phyloP scores from a whole-genome alignment of 176 grass and related monocot genomes.

The Thinopyrum elongatum region DNA sequence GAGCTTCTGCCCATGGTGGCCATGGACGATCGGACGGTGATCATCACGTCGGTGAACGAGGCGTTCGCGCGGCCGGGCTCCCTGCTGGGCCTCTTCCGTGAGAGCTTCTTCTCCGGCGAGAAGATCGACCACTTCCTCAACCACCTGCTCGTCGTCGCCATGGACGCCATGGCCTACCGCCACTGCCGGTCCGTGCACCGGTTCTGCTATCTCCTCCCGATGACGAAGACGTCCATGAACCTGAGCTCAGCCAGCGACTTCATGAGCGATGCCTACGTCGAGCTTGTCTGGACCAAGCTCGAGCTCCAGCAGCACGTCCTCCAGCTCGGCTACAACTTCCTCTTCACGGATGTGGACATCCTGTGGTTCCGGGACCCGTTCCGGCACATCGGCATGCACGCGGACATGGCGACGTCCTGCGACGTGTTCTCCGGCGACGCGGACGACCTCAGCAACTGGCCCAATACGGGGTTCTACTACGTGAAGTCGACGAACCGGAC shows the following conservation, averaged over 20 bases:
- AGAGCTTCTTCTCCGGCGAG: conserved; percentile 56
- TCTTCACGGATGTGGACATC: conserved; percentile 62
- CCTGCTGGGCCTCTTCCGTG: conserved; percentile 52
- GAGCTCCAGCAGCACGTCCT: conserved; percentile 48
- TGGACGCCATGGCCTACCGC: conserved; percentile 31
- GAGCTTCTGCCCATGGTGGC: conserved; percentile 38
- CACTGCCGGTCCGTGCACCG: conserved; percentile 51
- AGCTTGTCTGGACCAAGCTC: conserved; percentile 60
- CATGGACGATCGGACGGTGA: conserved; percentile 41
- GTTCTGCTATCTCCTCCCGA: conserved; percentile 54
- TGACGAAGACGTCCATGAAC: not conserved
- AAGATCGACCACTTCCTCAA: conserved; percentile 28
- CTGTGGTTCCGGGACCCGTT: conserved; percentile 63
- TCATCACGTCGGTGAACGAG: conserved; percentile 57
- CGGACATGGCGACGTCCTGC: conserved; percentile 54
- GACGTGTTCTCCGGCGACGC: conserved; percentile 43
- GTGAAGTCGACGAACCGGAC: conserved; percentile 34
- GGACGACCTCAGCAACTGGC: conserved; percentile 15
- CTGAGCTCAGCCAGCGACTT: conserved; percentile 26
- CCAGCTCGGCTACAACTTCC: conserved; percentile 67
- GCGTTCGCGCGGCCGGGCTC: conserved; percentile 43
- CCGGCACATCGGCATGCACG: conserved; percentile 21
- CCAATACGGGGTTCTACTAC: conserved; percentile 56
- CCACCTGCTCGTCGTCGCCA: conserved; percentile 47
- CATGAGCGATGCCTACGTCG: conserved; percentile 50